Percentiles rank a stretch among this genome's conserved stretches.
phyloP scores from a whole-genome alignment of 208 protist genomes.

The Leptomonas seymouri region DNA sequence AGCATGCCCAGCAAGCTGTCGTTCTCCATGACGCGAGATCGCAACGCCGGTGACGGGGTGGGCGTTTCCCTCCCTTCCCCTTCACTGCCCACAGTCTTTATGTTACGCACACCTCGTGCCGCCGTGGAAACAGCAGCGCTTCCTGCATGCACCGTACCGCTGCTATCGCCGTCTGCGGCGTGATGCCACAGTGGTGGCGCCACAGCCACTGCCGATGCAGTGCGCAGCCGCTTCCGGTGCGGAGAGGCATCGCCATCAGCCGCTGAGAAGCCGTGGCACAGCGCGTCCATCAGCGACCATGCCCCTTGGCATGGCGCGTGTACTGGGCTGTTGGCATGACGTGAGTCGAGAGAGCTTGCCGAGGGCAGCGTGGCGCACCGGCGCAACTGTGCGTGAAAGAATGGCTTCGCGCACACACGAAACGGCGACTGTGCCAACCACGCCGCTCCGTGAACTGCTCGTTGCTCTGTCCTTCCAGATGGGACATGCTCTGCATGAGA shows the following conservation, averaged over 20 bases:
- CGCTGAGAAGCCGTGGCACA: slow-evolving; percentile 26
- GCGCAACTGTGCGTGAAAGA: slow-evolving; percentile 21
- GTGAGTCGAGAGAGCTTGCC: background rate
- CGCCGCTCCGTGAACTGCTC: background rate
- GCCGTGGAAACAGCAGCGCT: too few species aligned
- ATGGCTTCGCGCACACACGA: slow-evolving; percentile 21
- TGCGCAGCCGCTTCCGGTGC: slow-evolving; percentile 10
- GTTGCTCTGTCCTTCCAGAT: background rate
- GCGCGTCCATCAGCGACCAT: slow-evolving; percentile 12
- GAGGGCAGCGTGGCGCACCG: background rate
- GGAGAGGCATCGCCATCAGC: background rate
- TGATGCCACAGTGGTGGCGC: background rate
- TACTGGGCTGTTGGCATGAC: background rate
- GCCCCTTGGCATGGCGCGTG: background rate
- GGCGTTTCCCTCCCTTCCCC: background rate
- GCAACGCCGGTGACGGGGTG: slow-evolving; percentile 5
- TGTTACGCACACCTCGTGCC: background rate
- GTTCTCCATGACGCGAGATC: slow-evolving; percentile 35
- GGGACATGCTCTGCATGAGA: background rate
- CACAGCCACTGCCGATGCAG: background rate
- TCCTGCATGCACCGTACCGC: background rate
- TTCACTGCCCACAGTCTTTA: background rate
- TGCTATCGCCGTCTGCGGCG: too few species aligned
- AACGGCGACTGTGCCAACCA: slow-evolving; percentile 34
- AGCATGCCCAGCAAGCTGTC: slow-evolving; percentile 36